Evolutionary conservation across 2,329 filamentous ascomycete genomes (phyloP), one percentile per base, ranked within the genome.

Genomic region (Trichothecium roseum): DNA sequence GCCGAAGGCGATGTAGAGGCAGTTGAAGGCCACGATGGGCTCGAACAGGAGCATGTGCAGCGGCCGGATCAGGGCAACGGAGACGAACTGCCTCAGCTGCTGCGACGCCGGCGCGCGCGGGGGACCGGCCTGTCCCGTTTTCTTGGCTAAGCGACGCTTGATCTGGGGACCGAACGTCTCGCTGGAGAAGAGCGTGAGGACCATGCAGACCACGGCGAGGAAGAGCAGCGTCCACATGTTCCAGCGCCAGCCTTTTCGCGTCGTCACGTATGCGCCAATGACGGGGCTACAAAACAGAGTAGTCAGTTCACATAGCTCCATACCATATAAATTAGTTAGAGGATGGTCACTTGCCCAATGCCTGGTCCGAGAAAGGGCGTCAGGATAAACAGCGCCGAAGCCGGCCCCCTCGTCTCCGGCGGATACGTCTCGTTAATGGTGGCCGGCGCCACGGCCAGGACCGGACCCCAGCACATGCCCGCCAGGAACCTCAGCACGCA

Each of bases 41-140:
- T 82, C 78, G 1, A 68, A 66, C 28, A 76, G 48, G 7, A 81
- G 60, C 63, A 83, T 76, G 30, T 66, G 62, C 1, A 77, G 14
- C 0, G 74, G 74, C 9, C 72, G 59, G 13, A 70, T 40, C 2
- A 73, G 49, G 2, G 64, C 62, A 1, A 63, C 52, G 0, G 61
- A 53, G 3, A 65, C 40, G 38, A 70, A 67, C 2, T 41, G 14
- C 15, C 42, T 45, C 18, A 61, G 30, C 4, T 46, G 52, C 7
- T 45, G 34, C 1, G 32, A 8, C 4, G 54, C 12, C 0, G 59
- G 50, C 0, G 51, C 47, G 0, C 35, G 34, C 0, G 44, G 42
- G 1, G 52, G 48, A 0, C 53, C 18, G 1, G 49, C 28, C 4
- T 56, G 37, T 2, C 57, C 56, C 8, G 59, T 53, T 36, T 58